phyloP scores from a whole-genome alignment of 306 rosid species.

The Trifolium pratense region DNA sequence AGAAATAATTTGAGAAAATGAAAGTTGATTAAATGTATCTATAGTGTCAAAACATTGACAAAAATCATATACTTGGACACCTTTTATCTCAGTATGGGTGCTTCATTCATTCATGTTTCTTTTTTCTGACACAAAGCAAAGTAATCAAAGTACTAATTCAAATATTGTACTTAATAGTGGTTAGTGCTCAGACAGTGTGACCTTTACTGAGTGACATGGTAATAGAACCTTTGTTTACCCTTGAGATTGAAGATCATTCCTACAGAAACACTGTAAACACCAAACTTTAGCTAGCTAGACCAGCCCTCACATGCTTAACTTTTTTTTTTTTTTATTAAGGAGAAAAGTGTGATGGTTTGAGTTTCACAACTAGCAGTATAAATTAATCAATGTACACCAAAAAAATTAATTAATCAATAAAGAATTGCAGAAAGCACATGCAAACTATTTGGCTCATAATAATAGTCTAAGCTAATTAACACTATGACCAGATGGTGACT shows the following conservation, averaged over 20 bases:
- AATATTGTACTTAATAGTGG: slow-evolving; percentile 41
- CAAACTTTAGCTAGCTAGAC: slow-evolving; percentile 34
- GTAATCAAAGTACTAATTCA: slow-evolving; percentile 34
- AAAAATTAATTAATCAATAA: slow-evolving; percentile 30
- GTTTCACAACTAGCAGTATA: slow-evolving; percentile 5
- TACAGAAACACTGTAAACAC: slow-evolving; percentile 33
- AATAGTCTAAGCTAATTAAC: background rate
- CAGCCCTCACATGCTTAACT: slow-evolving; percentile 42
- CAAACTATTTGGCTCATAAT: slow-evolving; percentile 11
- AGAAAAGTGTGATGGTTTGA: slow-evolving; percentile 24
- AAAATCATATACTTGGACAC: background rate
- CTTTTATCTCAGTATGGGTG: background rate
- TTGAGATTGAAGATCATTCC: slow-evolving; percentile 42
- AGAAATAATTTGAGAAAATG: no score
- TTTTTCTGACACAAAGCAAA: slow-evolving; percentile 26
- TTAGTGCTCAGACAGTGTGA: slow-evolving; percentile 42
- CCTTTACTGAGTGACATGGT: slow-evolving; percentile 38
- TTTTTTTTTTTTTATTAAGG: background rate
- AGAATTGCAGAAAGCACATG: slow-evolving; percentile 42
- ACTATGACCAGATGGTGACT: slow-evolving; percentile 21
- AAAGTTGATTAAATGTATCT: no score
- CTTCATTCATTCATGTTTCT: background rate
- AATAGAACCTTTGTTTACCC: slow-evolving; percentile 44
- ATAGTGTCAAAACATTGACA: no score
- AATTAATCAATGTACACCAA: slow-evolving; percentile 26